Evolutionary conservation across 1,139 yeast species (phyloP), one percentile per base, ranked within the genome.

Genomic region (Ogataea hybrid): DNA sequence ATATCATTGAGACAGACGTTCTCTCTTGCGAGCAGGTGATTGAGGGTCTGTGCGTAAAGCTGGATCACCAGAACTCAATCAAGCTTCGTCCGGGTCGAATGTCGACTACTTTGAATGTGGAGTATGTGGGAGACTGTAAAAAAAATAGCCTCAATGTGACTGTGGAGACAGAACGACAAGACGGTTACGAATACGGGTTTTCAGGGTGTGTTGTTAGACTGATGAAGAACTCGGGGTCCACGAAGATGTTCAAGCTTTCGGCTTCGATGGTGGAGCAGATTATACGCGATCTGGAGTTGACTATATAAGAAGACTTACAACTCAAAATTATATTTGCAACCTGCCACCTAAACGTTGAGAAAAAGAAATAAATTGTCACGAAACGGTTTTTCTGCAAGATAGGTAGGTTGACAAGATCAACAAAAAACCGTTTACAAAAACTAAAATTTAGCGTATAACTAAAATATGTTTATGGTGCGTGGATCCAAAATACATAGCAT

Each of bases 141-240:
- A 37, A 34, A 23, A 40, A 31, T 28, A 32, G 32, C 12, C 30
- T 48, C 22, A 35, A 22, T 6, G 41, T 51, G 23, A 40, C 47
- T 12, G 32, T 54, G 14, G 59, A 56, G 23, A 35, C 50, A 5
- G 52, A 53, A 23, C 57, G 54, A 23, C 57, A 54, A 25, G 51
- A 57, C 16, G 63, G 62, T 2, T 37, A 43, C 11, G 61, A 58
- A 29, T 58, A 42, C 42, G 64, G 63, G n/a, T 60, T 60, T 38
- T 54, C 59, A 6, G 64, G 64, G 2, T 58, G 63, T 37, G 54
- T 52, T 28, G 40, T 58, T 4, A 55, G 51, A 17, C 29, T 60
- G 17, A 25, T 39, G 6, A 57, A 52, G 36, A 58, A 56, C 23
- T 44, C 49, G 11, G 47, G 48, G 12, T 40, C 46, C 17, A 29